A percentile compares a stretch with the other conserved stretches of the same genome.
phyloP scores from a whole-genome alignment of 2,329 filamentous ascomycete species.

The Elsinoe batatas region DNA sequence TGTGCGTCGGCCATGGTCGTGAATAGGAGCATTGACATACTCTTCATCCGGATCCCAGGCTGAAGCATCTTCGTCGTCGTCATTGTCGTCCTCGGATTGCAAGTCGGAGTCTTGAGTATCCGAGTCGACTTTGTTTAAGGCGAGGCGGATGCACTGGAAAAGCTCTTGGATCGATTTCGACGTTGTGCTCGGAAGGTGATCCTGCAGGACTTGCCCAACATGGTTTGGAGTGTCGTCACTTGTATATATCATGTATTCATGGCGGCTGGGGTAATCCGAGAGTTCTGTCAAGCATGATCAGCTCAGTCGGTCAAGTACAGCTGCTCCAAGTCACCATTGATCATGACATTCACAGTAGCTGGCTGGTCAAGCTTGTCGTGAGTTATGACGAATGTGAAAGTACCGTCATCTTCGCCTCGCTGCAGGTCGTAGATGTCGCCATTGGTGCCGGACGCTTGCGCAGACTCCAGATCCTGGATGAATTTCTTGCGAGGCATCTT shows the following conservation, averaged over 20 bases:
- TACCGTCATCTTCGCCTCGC: constrained; percentile 60
- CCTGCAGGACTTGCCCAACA: constrained; percentile 36
- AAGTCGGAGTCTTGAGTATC: constrained; percentile 27
- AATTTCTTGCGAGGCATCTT: constrained; percentile 61
- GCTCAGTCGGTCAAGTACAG: not conserved
- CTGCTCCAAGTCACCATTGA: constrained; percentile 4
- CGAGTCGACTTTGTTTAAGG: constrained; percentile 25
- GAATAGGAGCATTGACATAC: not conserved
- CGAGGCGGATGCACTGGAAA: constrained; percentile 36
- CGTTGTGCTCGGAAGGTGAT: constrained; percentile 34
- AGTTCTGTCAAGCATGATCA: constrained; percentile 36
- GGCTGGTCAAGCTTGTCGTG: constrained; percentile 18
- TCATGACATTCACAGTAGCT: constrained; percentile 10
- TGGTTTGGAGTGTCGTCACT: constrained; percentile 37
- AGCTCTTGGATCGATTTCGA: constrained; percentile 41
- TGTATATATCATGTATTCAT: constrained; percentile 49
- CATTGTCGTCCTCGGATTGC: constrained; percentile 22
- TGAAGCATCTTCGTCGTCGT: constrained; percentile 28
- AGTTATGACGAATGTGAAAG: constrained; percentile 53
- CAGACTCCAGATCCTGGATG: constrained; percentile 46
- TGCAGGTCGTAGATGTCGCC: constrained; percentile 45
- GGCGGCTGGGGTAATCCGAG: constrained; percentile 48
- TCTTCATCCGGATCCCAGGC: constrained; percentile 17
- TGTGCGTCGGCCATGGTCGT: constrained; percentile 21
- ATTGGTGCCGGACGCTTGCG: constrained; percentile 21